phyloP scores from a whole-genome alignment of 1,284 basidiomycete genomes.

The Moesziomyces antarcticus region DNA sequence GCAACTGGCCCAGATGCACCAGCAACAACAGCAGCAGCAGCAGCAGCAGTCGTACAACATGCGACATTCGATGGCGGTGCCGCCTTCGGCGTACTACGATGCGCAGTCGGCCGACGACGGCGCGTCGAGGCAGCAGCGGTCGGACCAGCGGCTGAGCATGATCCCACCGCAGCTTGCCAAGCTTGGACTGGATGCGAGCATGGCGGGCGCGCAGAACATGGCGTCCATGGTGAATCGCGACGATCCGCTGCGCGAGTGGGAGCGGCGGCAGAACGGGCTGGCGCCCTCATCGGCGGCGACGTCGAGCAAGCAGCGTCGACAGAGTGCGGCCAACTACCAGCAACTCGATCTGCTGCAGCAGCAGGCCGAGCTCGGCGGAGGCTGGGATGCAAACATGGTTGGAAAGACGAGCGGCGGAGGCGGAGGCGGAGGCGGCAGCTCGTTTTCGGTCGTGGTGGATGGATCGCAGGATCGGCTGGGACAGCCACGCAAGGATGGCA shows the following conservation, averaged over 20 bases:
- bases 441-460: slow-evolving; percentile 40
- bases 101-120: slow-evolving; percentile 3
- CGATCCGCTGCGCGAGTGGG: slow-evolving; percentile 63
- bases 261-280: slow-evolving; percentile 72
- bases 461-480: slow-evolving; percentile 16
- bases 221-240: slow-evolving; percentile 63
- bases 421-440: slow-evolving; percentile 10
- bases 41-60: slow-evolving; percentile 39
- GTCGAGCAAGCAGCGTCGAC: slow-evolving; percentile 33
- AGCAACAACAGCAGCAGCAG: slow-evolving; percentile 44
- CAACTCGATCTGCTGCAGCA: slow-evolving; percentile 51
- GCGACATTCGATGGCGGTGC: slow-evolving; percentile 38
- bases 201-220: slow-evolving; percentile 41
- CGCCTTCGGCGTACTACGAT: slow-evolving; percentile 33
- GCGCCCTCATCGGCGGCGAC: slow-evolving; percentile 37
- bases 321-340: slow-evolving; percentile 38
- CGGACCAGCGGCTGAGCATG: slow-evolving; percentile 75
- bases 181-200: slow-evolving; percentile 61
- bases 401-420: slow-evolving; percentile 13
- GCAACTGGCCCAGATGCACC: slow-evolving; percentile 49
- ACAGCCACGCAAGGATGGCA: slow-evolving; percentile 9
- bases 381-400: slow-evolving; percentile 17
- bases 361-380: slow-evolving; percentile 43
- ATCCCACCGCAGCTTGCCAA: slow-evolving; percentile 84
- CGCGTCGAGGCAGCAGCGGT: slow-evolving; percentile 10